A percentile compares a stretch with the other conserved stretches of the same genome.
Evolutionary conservation across 371 early-diverging fungal species (phyloP).

Genomic region (Paraphysoderma sedebokerense): DNA sequence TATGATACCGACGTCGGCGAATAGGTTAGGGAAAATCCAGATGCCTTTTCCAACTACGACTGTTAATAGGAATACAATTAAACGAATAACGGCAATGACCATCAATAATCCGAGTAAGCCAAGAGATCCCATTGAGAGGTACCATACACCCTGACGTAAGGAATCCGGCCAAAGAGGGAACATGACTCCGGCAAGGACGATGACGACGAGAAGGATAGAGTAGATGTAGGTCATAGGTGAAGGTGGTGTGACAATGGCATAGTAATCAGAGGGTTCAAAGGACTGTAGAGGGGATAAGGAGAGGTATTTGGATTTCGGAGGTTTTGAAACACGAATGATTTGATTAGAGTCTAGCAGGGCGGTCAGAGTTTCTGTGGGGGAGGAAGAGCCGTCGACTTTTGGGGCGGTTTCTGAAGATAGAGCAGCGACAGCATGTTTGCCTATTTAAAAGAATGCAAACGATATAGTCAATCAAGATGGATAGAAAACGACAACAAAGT

Average conservation of each 20-base stretch:
- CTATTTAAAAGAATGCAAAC: constrained; percentile 13
- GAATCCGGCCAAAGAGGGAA: constrained; percentile 95
- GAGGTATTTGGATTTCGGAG: constrained; percentile 25
- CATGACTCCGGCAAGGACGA: constrained; percentile 81
- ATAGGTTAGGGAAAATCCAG: constrained; percentile 99
- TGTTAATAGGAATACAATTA: constrained; percentile 73
- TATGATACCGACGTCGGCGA: constrained; percentile 94
- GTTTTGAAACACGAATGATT: constrained; percentile 49
- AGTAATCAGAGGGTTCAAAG: constrained; percentile 68
- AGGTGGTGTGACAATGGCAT: constrained; percentile 57
- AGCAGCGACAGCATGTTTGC: constrained; percentile 76
- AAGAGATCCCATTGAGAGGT: constrained; percentile 66
- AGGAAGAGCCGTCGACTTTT: constrained; percentile 29
- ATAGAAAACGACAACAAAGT: no score
- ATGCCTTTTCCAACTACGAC: constrained; percentile 62
- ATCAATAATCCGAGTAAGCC: constrained; percentile 84
- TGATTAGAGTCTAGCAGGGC: constrained; percentile 49
- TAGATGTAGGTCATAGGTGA: constrained; percentile 36
- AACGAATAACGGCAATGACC: constrained; percentile 70
- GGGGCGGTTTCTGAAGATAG: constrained; percentile 38
- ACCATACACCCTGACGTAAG: constrained; percentile 74
- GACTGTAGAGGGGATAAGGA: constrained; percentile 44
- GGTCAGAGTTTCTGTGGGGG: constrained; percentile 33
- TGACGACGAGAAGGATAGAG: constrained; percentile 50
- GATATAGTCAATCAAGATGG: no score